Evolutionary conservation across 169 alveolate species (phyloP), one percentile per base, ranked within the genome.

Genomic region (Fabrea salina): DNA sequence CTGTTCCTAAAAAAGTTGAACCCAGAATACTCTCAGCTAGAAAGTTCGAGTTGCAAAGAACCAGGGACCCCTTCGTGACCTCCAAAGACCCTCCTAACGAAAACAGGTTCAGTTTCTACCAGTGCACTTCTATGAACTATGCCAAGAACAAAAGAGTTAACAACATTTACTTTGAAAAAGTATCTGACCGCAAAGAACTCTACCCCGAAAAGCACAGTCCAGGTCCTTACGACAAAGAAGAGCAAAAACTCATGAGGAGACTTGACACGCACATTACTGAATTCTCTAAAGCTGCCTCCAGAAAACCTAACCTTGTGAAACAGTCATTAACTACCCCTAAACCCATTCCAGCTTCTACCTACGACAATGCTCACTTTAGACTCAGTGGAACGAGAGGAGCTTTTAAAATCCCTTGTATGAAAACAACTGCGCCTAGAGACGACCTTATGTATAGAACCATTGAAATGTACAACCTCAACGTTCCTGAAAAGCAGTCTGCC

Each of bases 401-500:
- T 64, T 37, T 13, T 22, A 64, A 64, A 64, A 64, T 64, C 16
- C 75, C 75, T 19, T 40, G 27, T 0, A 64, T 64, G 75, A 32
- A 35, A 4, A 64, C 75, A 0, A 33, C 39, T 19, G 41, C 75
- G 4, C 54, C 49, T 19, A 64, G 75, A 37, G 75, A 64, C 5
- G 75, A 64, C n/a, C 8, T 64, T 4, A 64, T 64, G 75, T 64
- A 64, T 30, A 64, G 75, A 37, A 64, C 75, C 41, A 33, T 33
- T 32, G 75, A 64, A 37, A 19, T 19, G 16, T 64, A 64, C 41
- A 64, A 39, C 33, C 33, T 64, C 27, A 64, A 64, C 41, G 75
- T 64, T 11, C 75, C 75, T 35, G 75, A 64, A 64, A 64, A 40
- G 16, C 75, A 64, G 30, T 19, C 43, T 64, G 75, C 75, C 1